A percentile compares a stretch with the other conserved stretches of the same genome.
These are phyloP conservation scores for Eugenia klotzschiana DNA, from an alignment of 441 rosid species.

Conservation along the genomic window DNA sequence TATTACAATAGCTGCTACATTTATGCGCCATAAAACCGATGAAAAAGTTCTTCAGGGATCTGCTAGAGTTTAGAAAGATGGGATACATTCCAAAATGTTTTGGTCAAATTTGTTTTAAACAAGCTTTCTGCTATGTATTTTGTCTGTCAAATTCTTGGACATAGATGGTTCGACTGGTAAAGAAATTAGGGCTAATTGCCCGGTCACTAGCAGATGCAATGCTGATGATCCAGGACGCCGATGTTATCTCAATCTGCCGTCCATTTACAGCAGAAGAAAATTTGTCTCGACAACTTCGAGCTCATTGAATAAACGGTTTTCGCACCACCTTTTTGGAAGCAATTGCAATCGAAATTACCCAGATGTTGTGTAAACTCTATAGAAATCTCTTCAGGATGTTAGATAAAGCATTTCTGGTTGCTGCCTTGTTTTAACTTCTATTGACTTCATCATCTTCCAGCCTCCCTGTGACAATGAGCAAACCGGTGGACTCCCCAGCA, in stretches of 20 bases:
- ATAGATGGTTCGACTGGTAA: background rate
- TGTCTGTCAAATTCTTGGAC: background rate
- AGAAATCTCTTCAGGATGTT: background rate
- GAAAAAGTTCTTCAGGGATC: background rate
- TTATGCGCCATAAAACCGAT: background rate
- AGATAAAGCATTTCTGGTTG: background rate
- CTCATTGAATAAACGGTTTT: background rate
- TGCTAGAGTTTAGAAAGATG: background rate
- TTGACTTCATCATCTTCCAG: constrained; percentile 19
- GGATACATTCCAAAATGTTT: background rate
- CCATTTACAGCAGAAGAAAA: background rate
- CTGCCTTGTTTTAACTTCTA: constrained; percentile 1
- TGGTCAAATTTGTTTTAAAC: background rate
- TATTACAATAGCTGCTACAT: background rate
- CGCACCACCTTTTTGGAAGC: background rate
- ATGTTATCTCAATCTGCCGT: background rate
- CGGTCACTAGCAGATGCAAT: background rate
- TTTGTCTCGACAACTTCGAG: background rate
- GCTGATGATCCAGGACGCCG: background rate
- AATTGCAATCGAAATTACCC: background rate
- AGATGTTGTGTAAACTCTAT: background rate
- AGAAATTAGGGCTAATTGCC: background rate
- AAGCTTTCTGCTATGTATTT: background rate
- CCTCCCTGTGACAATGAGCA: constrained; percentile 43
- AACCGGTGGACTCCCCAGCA: constrained; percentile 49